A percentile compares a stretch with the other conserved stretches of the same genome.
Conservation (phyloP, 2,329 filamentous ascomycete genomes). For the Paracoccidioides brasiliensis region DNA sequence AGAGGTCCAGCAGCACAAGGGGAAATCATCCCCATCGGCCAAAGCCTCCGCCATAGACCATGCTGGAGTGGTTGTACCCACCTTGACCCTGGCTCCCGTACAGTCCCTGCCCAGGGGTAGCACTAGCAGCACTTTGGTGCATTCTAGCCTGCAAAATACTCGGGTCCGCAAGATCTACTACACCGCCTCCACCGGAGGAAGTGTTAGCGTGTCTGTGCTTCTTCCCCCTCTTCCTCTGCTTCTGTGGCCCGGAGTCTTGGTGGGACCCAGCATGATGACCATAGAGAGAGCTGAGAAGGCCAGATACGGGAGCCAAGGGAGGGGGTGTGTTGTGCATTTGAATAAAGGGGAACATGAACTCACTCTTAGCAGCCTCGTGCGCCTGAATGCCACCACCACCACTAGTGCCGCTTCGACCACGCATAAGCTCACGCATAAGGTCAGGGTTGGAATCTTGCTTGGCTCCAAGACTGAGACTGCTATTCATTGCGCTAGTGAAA, state of each 20-base stretch:
- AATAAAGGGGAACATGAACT: slow-evolving; percentile 92
- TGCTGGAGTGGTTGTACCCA: slow-evolving; percentile 72
- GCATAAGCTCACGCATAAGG: slow-evolving; percentile 69
- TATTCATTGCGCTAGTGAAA: slow-evolving; percentile 56
- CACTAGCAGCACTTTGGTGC: slow-evolving; percentile 73
- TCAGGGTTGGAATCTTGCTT: slow-evolving; percentile 64
- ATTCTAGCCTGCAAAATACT: slow-evolving; percentile 97
- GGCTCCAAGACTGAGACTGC: slow-evolving; percentile 50
- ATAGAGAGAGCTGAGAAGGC: slow-evolving; percentile 85
- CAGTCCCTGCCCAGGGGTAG: slow-evolving; percentile 64
- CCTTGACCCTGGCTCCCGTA: slow-evolving; percentile 79
- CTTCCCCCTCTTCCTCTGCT: slow-evolving; percentile 99
- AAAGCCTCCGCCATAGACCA: slow-evolving; percentile 65
- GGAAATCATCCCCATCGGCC: slow-evolving; percentile 49
- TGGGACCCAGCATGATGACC: slow-evolving; percentile 72
- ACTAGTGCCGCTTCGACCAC: slow-evolving; percentile 47
- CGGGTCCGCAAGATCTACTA: slow-evolving; percentile 99
- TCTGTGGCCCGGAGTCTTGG: slow-evolving; percentile 76
- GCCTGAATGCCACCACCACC: slow-evolving; percentile 53
- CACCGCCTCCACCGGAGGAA: slow-evolving; percentile 95
- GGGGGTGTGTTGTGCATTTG: slow-evolving; percentile 73
- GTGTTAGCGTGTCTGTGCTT: slow-evolving; percentile 99
- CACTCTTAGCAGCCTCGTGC: slow-evolving; percentile 89
- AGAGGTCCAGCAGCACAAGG: slow-evolving; percentile 8
- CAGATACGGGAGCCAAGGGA: slow-evolving; percentile 84